Evolutionary conservation across 306 rosid species (phyloP), one percentile per base, ranked within the genome.

Genomic region (Begonia masoniana): DNA sequence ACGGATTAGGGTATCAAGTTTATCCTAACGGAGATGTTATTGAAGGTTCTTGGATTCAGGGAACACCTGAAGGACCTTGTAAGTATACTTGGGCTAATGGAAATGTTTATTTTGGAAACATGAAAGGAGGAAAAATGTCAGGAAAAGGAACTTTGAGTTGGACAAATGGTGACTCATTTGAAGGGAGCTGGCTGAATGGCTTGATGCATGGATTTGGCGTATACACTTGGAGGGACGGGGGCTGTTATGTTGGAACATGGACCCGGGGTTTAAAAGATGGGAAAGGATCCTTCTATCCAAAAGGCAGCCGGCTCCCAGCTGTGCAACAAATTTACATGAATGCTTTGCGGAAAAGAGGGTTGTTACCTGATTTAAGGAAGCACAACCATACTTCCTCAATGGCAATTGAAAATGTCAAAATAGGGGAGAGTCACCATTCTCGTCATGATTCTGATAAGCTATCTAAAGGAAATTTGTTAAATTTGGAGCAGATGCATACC

Each of bases 11-110:
- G 35, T 77, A 75, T 77, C 87, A 83, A 80, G 80, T 75, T 68
- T 91, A 79, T 77, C 78, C 94, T n/a, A 81, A 66, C 65, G 86
- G 99, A 58, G 96, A 91, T 67, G 43, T 67, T 51, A 77, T 83
- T 74, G 99, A 91, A 70, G 99, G 99, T 43, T 81, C 99, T 65
- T 91, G 99, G 99, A 86, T 91, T 52, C 99, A 79, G 79, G 99
- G 93, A 45, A 64, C 82, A 51, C 88, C 93, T 0, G 99, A 91
- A 69, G 99, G 99, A 19, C 96, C 96, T n/a, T 96, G 96, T 50
- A 91, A 91, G 79, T 91, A 91, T 73, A 71, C 81, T 5, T 91
- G 99, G 99, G 79, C 61, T 19, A 84, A 77, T 65, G 96, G 99
- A 51, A 86, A 91, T 83, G 83, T 86, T 54, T 91, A 83, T 74